These are phyloP conservation scores for Populus alba DNA, from an alignment of 345 rosid genomes.

Conservation along the genomic window DNA sequence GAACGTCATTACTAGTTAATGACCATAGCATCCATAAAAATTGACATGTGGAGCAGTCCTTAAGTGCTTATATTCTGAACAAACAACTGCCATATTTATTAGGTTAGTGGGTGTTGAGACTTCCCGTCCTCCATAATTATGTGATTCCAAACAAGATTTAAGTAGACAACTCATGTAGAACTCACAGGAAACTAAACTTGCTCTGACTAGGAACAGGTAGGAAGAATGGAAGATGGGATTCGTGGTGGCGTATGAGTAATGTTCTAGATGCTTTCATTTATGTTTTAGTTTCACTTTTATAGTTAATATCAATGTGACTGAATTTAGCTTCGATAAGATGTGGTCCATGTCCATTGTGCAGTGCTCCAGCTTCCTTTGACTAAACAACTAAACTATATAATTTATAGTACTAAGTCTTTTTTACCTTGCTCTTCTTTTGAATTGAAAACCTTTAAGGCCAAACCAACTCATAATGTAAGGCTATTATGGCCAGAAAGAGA, in stretches of 20 bases:
- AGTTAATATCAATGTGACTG: no score
- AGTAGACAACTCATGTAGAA: no score
- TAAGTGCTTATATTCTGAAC: constrained; percentile 21
- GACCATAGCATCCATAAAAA: neutral
- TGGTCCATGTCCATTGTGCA: no score
- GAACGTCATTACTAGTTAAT: neutral
- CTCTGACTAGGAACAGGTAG: no score
- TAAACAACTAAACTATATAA: neutral
- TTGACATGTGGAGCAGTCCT: neutral
- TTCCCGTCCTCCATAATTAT: neutral
- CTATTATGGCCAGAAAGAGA: neutral
- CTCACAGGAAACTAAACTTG: no score
- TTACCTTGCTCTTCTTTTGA: no score
- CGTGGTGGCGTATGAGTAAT: no score
- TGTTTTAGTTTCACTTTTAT: no score
- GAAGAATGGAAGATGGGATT: no score
- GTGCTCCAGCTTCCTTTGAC: neutral
- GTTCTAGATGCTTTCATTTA: no score
- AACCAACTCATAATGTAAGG: neutral
- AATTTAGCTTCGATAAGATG: no score
- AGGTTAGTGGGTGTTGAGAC: constrained; percentile 24
- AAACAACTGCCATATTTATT: constrained; percentile 42
- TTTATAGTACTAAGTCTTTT: neutral
- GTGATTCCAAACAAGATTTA: neutral
- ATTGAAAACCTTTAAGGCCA: neutral